Percentiles rank a stretch among this genome's conserved stretches.
phyloP scores from a whole-genome alignment of 2,329 filamentous ascomycete genomes.

The Septoria petroselini region DNA sequence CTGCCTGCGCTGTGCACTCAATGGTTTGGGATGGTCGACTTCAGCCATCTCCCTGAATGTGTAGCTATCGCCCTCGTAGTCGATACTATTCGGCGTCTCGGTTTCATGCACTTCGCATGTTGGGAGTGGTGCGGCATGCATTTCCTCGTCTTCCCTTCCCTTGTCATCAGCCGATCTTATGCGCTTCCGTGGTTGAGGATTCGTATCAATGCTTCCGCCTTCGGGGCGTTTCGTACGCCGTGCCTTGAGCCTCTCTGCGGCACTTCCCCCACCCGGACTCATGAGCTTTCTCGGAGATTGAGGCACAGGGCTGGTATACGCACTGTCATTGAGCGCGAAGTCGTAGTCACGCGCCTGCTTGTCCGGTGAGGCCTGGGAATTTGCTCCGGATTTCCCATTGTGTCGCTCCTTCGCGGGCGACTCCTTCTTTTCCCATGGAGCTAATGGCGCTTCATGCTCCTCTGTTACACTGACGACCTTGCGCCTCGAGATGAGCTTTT shows the following conservation, averaged over 20 bases:
- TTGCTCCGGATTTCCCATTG: not conserved
- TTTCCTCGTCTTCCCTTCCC: conserved; percentile 14
- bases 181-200: conserved; percentile 21
- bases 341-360: not conserved
- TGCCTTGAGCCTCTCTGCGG: conserved; percentile 29
- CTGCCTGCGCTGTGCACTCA: not conserved
- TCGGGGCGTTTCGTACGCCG: conserved; percentile 14
- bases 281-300: conserved; percentile 4
- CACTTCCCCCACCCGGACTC: conserved; percentile 20
- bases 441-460: conserved; percentile 20
- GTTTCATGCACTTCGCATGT: conserved; percentile 4
- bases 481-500: conserved; percentile 16
- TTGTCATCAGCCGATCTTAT: conserved; percentile 4
- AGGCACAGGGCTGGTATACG: not conserved
- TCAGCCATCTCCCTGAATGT: conserved; percentile 27
- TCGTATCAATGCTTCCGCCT: conserved; percentile 6
- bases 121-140: conserved; percentile 14
- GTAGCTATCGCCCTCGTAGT: conserved; percentile 19
- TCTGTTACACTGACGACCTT: conserved; percentile 16
- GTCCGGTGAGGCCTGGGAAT: not conserved
- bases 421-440: conserved; percentile 32
- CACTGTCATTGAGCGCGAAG: not conserved
- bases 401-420: not conserved
- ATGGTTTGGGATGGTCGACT: not conserved
- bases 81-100: not conserved